Evolutionary conservation across 129 eudicot species (phyloP).

Genomic region (Mikania micrantha): DNA sequence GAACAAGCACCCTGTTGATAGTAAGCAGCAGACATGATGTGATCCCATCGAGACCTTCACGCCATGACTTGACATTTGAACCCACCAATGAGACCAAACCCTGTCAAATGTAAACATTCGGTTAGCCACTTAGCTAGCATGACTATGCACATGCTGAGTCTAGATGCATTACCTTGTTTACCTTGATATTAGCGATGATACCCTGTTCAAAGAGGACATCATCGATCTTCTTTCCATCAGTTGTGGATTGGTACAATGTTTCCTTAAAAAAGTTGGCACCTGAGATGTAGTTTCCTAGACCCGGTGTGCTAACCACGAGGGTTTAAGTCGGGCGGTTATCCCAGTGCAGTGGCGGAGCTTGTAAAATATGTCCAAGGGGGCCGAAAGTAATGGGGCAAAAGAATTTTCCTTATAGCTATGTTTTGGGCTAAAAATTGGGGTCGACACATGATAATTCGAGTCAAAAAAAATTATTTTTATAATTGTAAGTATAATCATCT

Average conservation of each 20-base stretch:
- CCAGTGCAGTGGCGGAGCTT: too few relatives aligned
- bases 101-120: conserved; percentile 26
- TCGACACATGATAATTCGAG: too few relatives aligned
- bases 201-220: conserved; percentile 43
- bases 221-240: conserved; percentile 49
- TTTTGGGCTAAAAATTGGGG: too few relatives aligned
- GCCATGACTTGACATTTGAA: conserved; percentile 75
- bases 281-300: conserved; percentile 60
- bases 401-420: too few relatives aligned
- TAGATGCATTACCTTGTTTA: conserved; percentile 42
- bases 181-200: conserved; percentile 51
- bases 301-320: conserved; percentile 51
- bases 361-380: too few relatives aligned
- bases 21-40: conserved; percentile 74
- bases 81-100: conserved; percentile 72
- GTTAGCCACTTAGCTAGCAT: not conserved
- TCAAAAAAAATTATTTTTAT: too few relatives aligned
- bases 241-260: conserved; percentile 55
- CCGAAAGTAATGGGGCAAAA: too few relatives aligned
- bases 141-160: not conserved
- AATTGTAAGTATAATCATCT: too few relatives aligned
- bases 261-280: conserved; percentile 72
- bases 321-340: conserved; percentile 67
- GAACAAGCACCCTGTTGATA: conserved; percentile 76
- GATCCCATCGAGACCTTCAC: conserved; percentile 84